Base-by-base conservation (phyloP, 768 basidiomycete genomes). In the Leccinum arenicola region DNA sequence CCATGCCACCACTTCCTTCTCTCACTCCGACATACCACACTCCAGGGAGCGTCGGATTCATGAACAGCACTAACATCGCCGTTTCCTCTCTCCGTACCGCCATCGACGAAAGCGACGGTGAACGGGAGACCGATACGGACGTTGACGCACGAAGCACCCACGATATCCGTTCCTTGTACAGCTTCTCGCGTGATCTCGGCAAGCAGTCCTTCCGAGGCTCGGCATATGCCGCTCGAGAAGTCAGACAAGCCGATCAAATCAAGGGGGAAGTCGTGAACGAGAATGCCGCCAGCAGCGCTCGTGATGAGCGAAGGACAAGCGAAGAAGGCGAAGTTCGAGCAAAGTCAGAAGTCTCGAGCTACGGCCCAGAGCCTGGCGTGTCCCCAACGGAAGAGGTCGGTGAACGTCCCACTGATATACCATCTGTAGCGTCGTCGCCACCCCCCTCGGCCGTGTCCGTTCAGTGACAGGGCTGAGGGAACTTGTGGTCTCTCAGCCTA, bases 41-140 rank as follows among this genome's bases (percentile, higher is more conserved):
- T 29, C 70, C 72, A 17, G 57, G 64, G 23, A 38, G 29, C 3
- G 63, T 52, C 17, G 73, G 73, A 48, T 75, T 73, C 55, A 72
- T 73, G 72, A 64, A 63, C 59, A 73, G 74, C 58, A 73, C 72
- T 10, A 74, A 74, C 51, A 73, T 73, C 14, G 72, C 72, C n/a
- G 73, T 73, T 15, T 73, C 72, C 3, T 73, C 72, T 48, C 68
- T 73, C 29, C 72, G 72, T 14, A 73, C 72, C 1, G 70, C 73
- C 19, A 74, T 73, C 11, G 73, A 74, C 43, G 71, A 73, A 63
- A 73, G 73, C 36, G 72, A 73, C 50, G 71, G 66, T 14, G 72
- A 73, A 58, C 68, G 60, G 9, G 73, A 74, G 40, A 71, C 72
- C 5, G 72, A 73, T 35, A 71, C 73, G 40, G 73, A 73, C 47